These are phyloP conservation scores for Boletales sp. DNA, from an alignment of 768 basidiomycete species.

Conservation along the genomic window DNA sequence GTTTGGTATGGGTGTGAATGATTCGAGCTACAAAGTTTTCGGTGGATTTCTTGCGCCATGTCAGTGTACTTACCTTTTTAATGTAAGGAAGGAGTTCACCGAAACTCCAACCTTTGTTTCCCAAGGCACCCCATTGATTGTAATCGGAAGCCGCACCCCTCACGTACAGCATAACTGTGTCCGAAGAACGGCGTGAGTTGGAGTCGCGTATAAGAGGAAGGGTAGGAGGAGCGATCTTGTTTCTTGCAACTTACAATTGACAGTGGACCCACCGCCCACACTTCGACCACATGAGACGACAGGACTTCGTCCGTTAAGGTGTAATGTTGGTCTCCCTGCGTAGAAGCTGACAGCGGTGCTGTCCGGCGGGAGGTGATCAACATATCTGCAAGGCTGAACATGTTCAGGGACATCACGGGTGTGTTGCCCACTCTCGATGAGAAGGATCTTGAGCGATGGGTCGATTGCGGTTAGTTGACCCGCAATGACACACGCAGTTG, in stretches of 20 bases:
- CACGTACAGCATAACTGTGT: conserved; percentile 47
- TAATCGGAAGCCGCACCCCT: conserved; percentile 61
- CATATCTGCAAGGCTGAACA: conserved; percentile 53
- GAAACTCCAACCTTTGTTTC: conserved; percentile 61
- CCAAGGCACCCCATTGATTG: conserved; percentile 52
- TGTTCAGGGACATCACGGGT: conserved; percentile 44
- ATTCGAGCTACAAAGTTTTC: conserved; percentile 44
- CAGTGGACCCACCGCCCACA: conserved; percentile 59
- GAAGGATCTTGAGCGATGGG: conserved; percentile 51
- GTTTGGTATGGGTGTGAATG: conserved; percentile 27
- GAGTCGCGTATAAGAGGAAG: background rate
- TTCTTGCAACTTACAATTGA: too few relatives aligned
- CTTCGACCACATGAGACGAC: conserved; percentile 45
- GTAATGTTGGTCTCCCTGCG: conserved; percentile 35
- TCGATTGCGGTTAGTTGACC: conserved; percentile 51
- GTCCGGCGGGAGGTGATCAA: conserved; percentile 37
- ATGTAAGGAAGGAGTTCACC: conserved; percentile 54
- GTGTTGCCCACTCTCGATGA: conserved; percentile 58
- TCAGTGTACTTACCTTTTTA: conserved; percentile 41
- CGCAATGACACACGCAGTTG: conserved; percentile 54
- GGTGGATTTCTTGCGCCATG: conserved; percentile 19
- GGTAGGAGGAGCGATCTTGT: too few relatives aligned
- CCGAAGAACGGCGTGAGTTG: background rate
- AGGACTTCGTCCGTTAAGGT: conserved; percentile 41
- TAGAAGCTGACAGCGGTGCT: conserved; percentile 45